Evolutionary conservation across 345 rosid species (phyloP), one percentile per base, ranked within the genome.

Genomic region (Trapa bicornis): DNA sequence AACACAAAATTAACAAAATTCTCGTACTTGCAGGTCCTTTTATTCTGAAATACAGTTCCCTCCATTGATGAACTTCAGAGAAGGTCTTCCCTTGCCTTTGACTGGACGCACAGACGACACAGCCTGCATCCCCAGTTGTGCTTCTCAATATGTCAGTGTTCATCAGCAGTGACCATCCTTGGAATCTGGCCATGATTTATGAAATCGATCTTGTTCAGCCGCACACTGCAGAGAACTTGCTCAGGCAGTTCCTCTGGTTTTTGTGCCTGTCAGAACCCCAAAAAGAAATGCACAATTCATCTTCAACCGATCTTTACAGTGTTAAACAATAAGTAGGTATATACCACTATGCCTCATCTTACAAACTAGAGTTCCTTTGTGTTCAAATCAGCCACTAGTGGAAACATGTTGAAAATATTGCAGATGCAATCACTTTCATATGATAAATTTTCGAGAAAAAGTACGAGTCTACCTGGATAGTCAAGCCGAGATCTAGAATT

Each of bases 241-340:
- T 90, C 97, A 7, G 97, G 97, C 56, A 90, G 78, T 66, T 90
- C 97, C 78, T 87, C 92, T 52, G 84, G 89, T 72, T 87, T 83
- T 53, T 90, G 92, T 70, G 90, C 95, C 95, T 89, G 82, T 64
- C 48, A 63, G 58, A 47, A 72, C 11, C n/a, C 14, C 35, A 5
- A 29, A 58, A 2, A 35, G 29, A 22, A 33, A 58, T 1, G 36
- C 37, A 32, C 16, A 35, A 9, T 58, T 35, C 3, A 17, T 9
- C 33, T n/a, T 29, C 60, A 29, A 54, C 60, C 9, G 7, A n/a
- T 1, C 60, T 41, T 41, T 41, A 41, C 43, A 41, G 6, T 41
- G 43, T 41, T 41, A 41, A 41, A 41, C 7, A 41, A 4, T 41
- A 41, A 41, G 29, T 22, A 22, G 29, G 29, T 22, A 41, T 8